Evolutionary conservation across 2,329 filamentous ascomycete species (phyloP), one percentile per base, ranked within the genome.

Genomic region (Talaromyces sp.): DNA sequence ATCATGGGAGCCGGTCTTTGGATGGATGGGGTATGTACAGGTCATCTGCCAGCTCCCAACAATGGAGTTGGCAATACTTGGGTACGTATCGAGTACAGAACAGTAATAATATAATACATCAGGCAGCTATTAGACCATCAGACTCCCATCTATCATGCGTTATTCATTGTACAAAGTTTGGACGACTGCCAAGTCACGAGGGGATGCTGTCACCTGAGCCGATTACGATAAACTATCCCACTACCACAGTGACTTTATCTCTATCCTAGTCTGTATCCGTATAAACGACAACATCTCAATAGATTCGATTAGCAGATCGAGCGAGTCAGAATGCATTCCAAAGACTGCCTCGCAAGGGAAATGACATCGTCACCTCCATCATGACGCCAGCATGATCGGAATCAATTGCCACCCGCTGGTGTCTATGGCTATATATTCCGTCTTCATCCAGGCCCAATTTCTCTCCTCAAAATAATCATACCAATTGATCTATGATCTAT

Each of bases 311-410:
- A 29, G 1, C 6, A 2, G n/a, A n/a, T 54, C 31, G n/a, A 36
- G 15, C 38, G 36, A 59, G 19, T 59, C 56, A 27, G 22, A 40
- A 29, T 15, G 56, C 36, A 59, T 45, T 19, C 56, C 56, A 56
- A 3, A 38, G 11, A 56, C 27, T 34, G 2, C 13, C 29, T 19
- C 51, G 10, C 3, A 17, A 56, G 3, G 29, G 34, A 11, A 36
- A 54, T 62, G 45, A 61, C 58, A 60, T 47, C 15, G 15, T 43
- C 34, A 7, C 25, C 15, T 25, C 19, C 27, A 17, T 31, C 60
- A 63, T 63, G 61, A 63, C 61, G 61, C 61, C 61, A 63, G 54
- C 45, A 47, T 63, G 61, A 63, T 47, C 8, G 51, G 29, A 27
- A 22, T 11, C 5, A 7, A 17, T 63, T 58, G 61, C 61, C 61